Evolutionary conservation across 228 moss, liverwort and hornwort genomes (phyloP).

Genomic region (Sphagnum magellanicum): DNA sequence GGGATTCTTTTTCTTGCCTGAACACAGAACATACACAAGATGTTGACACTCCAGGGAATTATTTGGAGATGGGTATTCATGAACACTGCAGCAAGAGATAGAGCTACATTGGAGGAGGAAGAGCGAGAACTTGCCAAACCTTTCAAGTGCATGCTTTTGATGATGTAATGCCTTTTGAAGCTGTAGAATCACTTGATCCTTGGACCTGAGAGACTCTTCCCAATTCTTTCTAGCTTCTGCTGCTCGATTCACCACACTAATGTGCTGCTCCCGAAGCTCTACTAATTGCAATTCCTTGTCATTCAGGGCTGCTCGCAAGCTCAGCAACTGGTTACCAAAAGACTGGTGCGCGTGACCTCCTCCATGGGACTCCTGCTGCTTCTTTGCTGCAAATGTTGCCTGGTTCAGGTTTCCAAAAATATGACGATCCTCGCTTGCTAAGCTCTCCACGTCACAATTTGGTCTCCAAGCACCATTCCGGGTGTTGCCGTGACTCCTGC

Average conservation of each 20-base stretch:
- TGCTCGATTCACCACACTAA: conserved; percentile 56
- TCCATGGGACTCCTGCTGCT: conserved; percentile 3
- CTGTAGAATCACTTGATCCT: conserved; percentile 67
- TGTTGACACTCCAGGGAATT: no score
- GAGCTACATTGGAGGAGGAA: no score
- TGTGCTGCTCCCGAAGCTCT: conserved; percentile 78
- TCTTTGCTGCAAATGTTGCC: conserved; percentile 10
- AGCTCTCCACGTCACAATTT: conserved; percentile 23
- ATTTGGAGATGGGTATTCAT: no score
- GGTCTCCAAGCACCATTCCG: conserved; percentile 9
- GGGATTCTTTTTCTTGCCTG: conserved; percentile 69
- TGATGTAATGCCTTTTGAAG: conserved; percentile 61
- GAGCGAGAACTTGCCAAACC: conserved; percentile 19
- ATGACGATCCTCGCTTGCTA: conserved; percentile 13
- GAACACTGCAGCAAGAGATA: no score
- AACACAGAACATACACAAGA: not conserved
- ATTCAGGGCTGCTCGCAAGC: conserved; percentile 57
- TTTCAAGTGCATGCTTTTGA: conserved; percentile 49
- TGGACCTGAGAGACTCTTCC: conserved; percentile 70
- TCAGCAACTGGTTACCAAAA: conserved; percentile 49
- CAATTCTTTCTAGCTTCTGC: conserved; percentile 61
- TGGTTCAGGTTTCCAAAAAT: conserved; percentile 11
- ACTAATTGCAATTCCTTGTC: conserved; percentile 90
- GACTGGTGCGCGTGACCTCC: conserved; percentile 16
- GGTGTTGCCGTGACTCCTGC: conserved; percentile 3